Evolutionary conservation across 768 basidiomycete genomes (phyloP), one percentile per base, ranked within the genome.

Genomic region (Aureoboletus auriporus): DNA sequence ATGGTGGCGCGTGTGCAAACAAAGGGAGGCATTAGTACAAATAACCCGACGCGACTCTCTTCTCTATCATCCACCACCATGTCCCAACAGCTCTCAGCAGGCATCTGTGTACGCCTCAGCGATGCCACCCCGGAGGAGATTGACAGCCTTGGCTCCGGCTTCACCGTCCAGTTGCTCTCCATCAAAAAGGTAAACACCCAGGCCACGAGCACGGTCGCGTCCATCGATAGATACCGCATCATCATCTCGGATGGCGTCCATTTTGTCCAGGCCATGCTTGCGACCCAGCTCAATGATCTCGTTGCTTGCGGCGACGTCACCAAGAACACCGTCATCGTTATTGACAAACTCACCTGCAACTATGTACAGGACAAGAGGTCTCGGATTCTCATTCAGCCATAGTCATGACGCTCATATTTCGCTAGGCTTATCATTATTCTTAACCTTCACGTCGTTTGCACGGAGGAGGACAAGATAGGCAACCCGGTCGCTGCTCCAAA

Each of bases 261-360:
- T 55, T 96, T 89, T 65, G 74, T 88, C 41, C 96, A 97, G 66
- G 84, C 89, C 23, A 97, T 99, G 96, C 75, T 98, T 30, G 90
- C 93, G 5, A 97, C 94, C 0, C 88, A 92, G 60, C 77, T 93
- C 39, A 97, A 97, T 59, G 53, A 72, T 7, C 69, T 91, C 54
- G 83, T 94, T 12, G 76, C 84, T 13, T 73, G 81, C 0, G 78
- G 82, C 6, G 60, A 71, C 1, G 72, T 97, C 30, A 67, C 69
- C 33, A 89, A 84, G 61, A 74, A 88, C 60, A 74, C 81, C 1
- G 68, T 98, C 17, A 79, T 86, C 34, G 73, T 79, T 36, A 69
- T 96, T 31, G 82, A 84, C 52, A 83, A 79, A 58, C 79, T 89
- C 60, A 86, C 91, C 1, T 86, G 84, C 60, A 95, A 94, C 64